Evolutionary conservation across 2,329 filamentous ascomycete species (phyloP).

Genomic region (Venturia effusa): DNA sequence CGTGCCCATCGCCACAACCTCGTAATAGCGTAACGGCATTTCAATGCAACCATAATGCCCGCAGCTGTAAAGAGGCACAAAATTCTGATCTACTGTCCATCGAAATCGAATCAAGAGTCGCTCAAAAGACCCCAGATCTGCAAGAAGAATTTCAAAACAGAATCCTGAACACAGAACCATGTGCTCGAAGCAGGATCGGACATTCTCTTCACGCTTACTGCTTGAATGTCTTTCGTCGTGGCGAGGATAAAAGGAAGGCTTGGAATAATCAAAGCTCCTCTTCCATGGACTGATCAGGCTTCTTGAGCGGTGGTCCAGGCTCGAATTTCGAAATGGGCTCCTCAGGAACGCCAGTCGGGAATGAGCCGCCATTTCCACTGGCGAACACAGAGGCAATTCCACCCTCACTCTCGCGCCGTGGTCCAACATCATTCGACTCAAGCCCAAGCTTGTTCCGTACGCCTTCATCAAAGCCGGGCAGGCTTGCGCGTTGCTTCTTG

Average conservation of each 20-base stretch:
- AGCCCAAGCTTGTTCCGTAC: slow-evolving; percentile 26
- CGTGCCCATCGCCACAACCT: background rate
- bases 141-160: background rate
- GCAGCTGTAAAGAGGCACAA: background rate
- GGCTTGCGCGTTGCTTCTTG: slow-evolving; percentile 62
- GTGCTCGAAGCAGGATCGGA: background rate
- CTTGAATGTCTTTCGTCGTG: background rate
- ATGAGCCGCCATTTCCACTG: slow-evolving; percentile 21
- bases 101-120: background rate
- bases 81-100: background rate
- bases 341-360: slow-evolving; percentile 10
- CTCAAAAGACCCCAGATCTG: background rate
- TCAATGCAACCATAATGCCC: background rate
- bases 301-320: slow-evolving; percentile 15
- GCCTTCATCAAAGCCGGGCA: slow-evolving; percentile 38
- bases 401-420: slow-evolving; percentile 18
- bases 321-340: slow-evolving; percentile 6
- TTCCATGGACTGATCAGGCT: slow-evolving; percentile 16
- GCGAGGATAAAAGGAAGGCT: background rate
- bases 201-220: background rate
- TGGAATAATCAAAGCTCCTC: slow-evolving; percentile 28
- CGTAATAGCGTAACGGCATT: background rate
- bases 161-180: background rate
- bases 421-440: slow-evolving; percentile 11
- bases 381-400: slow-evolving; percentile 24